Base-by-base conservation (phyloP, 2,329 filamentous ascomycete genomes). In the Tolypocladium tropicale region DNA sequence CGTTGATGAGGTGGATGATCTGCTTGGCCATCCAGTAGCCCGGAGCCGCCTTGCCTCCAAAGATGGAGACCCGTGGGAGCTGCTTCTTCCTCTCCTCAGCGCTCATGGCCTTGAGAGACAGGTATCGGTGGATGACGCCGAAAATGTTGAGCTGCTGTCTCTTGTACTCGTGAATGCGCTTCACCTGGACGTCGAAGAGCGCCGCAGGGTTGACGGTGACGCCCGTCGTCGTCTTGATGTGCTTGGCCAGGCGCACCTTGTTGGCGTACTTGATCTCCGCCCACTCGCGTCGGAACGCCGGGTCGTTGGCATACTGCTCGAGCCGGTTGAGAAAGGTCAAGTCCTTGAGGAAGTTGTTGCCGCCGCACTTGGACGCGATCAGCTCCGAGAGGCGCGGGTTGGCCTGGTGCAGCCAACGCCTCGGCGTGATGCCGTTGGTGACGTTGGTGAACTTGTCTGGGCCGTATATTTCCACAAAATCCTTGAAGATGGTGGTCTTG, bases 21-120 rank as follows among this genome's bases (percentile, higher is more conserved):
- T 94, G 95, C 82, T 99, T 99, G 39, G 94, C 94, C 94, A 97
- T 99, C 94, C 94, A 99, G 78, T 99, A 99, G 18, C 94, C 94
- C 0, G 94, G 94, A 2, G 94, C 94, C 30, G 94, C 94, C 76
- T 99, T 99, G 65, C 94, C 94, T 68, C 94, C 94, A 69, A 99
- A 97, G 71, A 99, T 95, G 56, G 89, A 94, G 11, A 97, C 94
- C 53, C 93, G 87, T 18, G 92, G 90, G 49, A 86, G 82, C 58
- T 89, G 80, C 75, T 94, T 94, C 80, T 95, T 93, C 62, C 86
- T 84, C 69, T 96, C 88, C 65, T 91, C 89, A 0, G 89, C 78
- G 28, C 80, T 83, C 87, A 96, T 84, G 37, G 83, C 80, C 77
- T 97, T 99, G 70, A 99, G 86, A 16, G 82, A 82, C 41, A 99